Base-by-base conservation (phyloP, 2,329 filamentous ascomycete genomes). In the Pezicula radicicola region DNA sequence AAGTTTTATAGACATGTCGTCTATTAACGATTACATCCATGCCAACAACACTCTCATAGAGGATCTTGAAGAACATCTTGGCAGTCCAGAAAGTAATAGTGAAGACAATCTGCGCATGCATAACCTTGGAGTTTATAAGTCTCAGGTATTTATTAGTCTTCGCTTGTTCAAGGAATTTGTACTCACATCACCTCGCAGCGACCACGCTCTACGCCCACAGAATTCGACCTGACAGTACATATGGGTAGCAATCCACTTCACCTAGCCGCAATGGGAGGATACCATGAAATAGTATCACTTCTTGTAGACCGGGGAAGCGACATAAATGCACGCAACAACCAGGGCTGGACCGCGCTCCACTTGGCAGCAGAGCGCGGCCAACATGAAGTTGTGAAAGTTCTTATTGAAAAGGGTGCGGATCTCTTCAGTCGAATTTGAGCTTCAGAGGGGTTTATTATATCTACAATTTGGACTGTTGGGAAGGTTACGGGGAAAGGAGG, bases 181-280 rank as follows among this genome's bases (percentile, higher is more conserved):
- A 42, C 40, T 42, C 15, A 42, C 25, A 3, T 25, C 5, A 15
- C 6, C 12, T 21, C 5, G 4, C 13, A 42, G 40, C 40, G 40
- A 13, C 40, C n/a, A 13, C 40, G 25, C 18, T 42, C 40, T 15
- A 15, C 13, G 15, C 19, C 40, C 16, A 5, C n/a, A 16, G 48
- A 16, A 4, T 46, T 45, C 19, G 27, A 44, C 25, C 4, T 27
- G 25, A 36, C 45, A 21, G n/a, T 13, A 13, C 25, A 33, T 19
- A 18, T 28, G 28, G 50, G 50, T 3, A 47, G 46, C 16, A 52
- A 47, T 7, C 16, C 50, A 9, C 50, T 52, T 19, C 50, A 52
- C 39, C 21, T 48, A 13, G 50, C 50, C 12, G 50, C 50, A 7
- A 30, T 41, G 36, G 16, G 36, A 9, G 50, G 50, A n/a, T 49